Evolutionary conservation across 2,329 filamentous ascomycete species (phyloP).

Genomic region (Penicillium fuscoglaucum): DNA sequence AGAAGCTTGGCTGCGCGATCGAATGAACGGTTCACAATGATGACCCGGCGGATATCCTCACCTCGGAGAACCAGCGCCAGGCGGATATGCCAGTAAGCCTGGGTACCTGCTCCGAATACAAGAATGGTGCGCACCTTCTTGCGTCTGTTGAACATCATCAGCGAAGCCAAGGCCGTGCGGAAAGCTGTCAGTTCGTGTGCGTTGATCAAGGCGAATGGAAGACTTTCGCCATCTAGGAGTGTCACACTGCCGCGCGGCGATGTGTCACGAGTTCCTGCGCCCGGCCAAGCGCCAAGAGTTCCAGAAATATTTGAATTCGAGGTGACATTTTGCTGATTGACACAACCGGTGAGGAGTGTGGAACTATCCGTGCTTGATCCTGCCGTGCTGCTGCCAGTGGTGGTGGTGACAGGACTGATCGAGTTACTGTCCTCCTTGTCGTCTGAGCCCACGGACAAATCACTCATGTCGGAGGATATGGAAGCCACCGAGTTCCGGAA

Average conservation of each 20-base stretch:
- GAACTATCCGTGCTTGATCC: conserved; percentile 28
- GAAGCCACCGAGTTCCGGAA: conserved; percentile 37
- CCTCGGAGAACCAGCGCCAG: conserved; percentile 70
- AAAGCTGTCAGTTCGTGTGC: conserved; percentile 69
- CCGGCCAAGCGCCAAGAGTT: conserved; percentile 38
- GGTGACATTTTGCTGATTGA: conserved; percentile 32
- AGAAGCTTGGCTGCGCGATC: conserved; percentile 50
- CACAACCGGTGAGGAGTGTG: conserved; percentile 32
- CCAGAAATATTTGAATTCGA: conserved; percentile 27
- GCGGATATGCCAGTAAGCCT: conserved; percentile 93
- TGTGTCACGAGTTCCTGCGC: conserved; percentile 41
- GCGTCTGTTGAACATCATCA: conserved; percentile 65
- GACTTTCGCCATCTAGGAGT: conserved; percentile 58
- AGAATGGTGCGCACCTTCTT: conserved; percentile 71
- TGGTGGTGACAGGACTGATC: background rate
- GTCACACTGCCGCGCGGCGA: conserved; percentile 60
- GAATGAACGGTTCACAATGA: conserved; percentile 73
- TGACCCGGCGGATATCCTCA: conserved; percentile 71
- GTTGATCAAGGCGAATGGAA: conserved; percentile 64
- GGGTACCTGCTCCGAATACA: conserved; percentile 83
- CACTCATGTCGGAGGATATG: conserved; percentile 36
- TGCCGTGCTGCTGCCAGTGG: conserved; percentile 8
- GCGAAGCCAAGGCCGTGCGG: conserved; percentile 62
- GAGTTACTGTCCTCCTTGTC: conserved; percentile 17
- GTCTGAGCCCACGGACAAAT: conserved; percentile 36